These are phyloP conservation scores for Sporisorium graminicola DNA, from an alignment of 1,284 basidiomycete species.

Conservation along the genomic window DNA sequence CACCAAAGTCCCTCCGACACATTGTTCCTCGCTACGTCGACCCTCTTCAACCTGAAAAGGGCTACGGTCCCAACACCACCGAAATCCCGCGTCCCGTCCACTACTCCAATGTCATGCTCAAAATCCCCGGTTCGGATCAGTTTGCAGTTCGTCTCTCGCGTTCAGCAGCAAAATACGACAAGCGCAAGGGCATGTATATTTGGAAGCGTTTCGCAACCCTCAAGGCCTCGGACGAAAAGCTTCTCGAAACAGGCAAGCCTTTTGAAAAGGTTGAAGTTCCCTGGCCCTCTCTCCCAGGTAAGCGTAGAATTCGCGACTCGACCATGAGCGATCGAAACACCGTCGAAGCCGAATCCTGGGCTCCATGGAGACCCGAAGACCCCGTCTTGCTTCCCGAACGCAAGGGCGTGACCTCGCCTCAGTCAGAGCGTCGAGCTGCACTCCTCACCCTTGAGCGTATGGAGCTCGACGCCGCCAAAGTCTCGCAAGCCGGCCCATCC, in stretches of 20 bases:
- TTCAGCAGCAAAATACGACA: constrained; percentile 55
- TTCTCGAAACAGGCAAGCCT: constrained; percentile 40
- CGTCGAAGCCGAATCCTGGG: constrained; percentile 63
- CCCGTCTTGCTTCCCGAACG: constrained; percentile 56
- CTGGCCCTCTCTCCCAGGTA: constrained; percentile 60
- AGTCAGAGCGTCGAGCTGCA: constrained; percentile 47
- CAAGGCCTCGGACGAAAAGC: constrained; percentile 47
- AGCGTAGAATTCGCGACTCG: constrained; percentile 18
- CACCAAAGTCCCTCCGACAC: constrained; percentile 63
- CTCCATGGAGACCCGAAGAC: constrained; percentile 66
- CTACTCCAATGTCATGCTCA: constrained; percentile 69
- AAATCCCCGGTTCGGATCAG: constrained; percentile 60
- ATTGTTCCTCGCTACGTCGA: constrained; percentile 60
- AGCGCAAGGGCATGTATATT: constrained; percentile 53
- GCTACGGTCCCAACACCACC: constrained; percentile 59
- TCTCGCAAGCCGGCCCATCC: constrained; percentile 19
- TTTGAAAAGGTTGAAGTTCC: constrained; percentile 63
- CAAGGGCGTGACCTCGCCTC: constrained; percentile 43
- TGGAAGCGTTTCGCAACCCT: constrained; percentile 67
- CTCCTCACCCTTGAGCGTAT: constrained; percentile 33
- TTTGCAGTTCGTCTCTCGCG: constrained; percentile 61
- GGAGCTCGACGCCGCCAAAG: constrained; percentile 24
- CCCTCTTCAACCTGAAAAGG: constrained; percentile 56
- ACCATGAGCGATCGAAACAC: constrained; percentile 42
- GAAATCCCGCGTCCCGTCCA: constrained; percentile 64